phyloP scores from a whole-genome alignment of 345 rosid genomes.

The Gossypium sturtianum region DNA sequence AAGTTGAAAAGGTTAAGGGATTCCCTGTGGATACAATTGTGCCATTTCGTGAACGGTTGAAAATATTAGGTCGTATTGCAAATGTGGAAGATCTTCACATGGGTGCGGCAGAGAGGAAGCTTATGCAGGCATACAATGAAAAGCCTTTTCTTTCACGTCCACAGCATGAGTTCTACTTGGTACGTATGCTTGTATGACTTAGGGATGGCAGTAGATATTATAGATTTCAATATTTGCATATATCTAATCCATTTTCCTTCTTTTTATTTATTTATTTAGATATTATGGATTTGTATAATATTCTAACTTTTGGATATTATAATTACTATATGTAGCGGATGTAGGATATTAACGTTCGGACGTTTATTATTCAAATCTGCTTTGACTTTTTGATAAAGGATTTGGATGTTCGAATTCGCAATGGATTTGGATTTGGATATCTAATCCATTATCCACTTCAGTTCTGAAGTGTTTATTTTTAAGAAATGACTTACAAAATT shows the following conservation, averaged over 20 bases:
- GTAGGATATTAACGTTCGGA: not conserved
- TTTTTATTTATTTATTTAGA: too few relatives aligned
- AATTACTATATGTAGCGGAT: not conserved
- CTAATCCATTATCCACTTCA: too few relatives aligned
- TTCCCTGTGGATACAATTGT: conserved; percentile 70
- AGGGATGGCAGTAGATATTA: not conserved
- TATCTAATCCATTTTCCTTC: not conserved
- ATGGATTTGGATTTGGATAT: too few relatives aligned
- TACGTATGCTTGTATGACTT: conserved; percentile 22
- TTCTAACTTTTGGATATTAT: too few relatives aligned
- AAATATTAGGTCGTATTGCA: conserved; percentile 90
- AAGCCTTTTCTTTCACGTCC: conserved; percentile 99
- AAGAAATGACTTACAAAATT: too few relatives aligned
- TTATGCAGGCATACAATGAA: conserved; percentile 95
- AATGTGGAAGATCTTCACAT: conserved; percentile 88
- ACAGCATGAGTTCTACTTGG: conserved; percentile 75
- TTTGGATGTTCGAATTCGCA: too few relatives aligned
- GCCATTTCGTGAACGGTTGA: conserved; percentile 81
- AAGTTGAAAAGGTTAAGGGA: conserved; percentile 87
- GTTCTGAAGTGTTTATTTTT: too few relatives aligned
- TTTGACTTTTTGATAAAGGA: too few relatives aligned
- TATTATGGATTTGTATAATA: too few relatives aligned
- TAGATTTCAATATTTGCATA: too few relatives aligned
- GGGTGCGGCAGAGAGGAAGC: conserved; percentile 85
- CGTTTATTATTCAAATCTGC: not conserved